These are phyloP conservation scores for Ocimum tenuiflorum DNA, from an alignment of 257 asterid species.

Conservation along the genomic window DNA sequence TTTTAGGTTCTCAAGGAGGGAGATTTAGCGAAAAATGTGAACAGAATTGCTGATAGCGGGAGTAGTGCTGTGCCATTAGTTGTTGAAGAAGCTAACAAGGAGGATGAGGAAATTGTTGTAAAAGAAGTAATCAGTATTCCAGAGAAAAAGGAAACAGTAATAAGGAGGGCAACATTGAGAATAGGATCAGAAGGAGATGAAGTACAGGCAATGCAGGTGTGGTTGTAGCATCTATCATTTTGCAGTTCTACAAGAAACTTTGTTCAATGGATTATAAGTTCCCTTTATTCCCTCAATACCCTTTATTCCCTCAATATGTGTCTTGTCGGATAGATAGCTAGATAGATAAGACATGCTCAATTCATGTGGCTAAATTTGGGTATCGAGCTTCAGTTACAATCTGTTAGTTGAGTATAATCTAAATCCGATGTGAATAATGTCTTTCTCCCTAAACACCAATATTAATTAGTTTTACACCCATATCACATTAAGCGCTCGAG, in stretches of 20 bases:
- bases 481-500: no score
- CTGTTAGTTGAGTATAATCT: background rate
- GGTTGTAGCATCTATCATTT: background rate
- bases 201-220: conserved; percentile 78
- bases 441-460: no score
- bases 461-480: no score
- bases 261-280: no score
- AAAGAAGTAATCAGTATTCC: conserved; percentile 55
- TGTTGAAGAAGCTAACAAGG: conserved; percentile 35
- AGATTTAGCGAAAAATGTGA: conserved; percentile 45
- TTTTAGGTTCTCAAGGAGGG: conserved; percentile 76
- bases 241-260: background rate
- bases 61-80: conserved; percentile 45
- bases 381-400: background rate
- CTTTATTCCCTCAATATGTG: no score
- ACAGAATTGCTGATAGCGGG: conserved; percentile 53
- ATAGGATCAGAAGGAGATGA: conserved; percentile 84
- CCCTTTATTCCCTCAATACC: no score
- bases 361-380: background rate
- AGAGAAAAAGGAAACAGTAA: conserved; percentile 34
- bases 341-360: background rate
- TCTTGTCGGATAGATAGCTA: no score
- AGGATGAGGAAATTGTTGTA: conserved; percentile 37
- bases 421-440: no score
- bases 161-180: conserved; percentile 47